A percentile compares a stretch with the other conserved stretches of the same genome.
Evolutionary conservation across 352 stramenopile genomes (phyloP).

Genomic region (Pythium folliculosum): DNA sequence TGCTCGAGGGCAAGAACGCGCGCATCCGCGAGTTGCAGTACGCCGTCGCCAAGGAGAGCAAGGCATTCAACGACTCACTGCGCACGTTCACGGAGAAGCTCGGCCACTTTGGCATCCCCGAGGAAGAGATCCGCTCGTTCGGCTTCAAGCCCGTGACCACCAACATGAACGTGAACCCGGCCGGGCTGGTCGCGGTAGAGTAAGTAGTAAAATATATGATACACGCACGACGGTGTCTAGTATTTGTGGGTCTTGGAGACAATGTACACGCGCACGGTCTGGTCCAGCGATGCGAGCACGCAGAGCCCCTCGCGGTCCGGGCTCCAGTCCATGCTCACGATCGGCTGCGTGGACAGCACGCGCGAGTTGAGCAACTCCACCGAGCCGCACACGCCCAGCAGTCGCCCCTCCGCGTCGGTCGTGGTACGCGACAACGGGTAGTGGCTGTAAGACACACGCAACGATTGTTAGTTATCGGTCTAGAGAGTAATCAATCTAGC

Average conservation of each 20-base stretch:
- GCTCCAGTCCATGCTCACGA: conserved; percentile 97
- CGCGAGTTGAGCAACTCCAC: conserved; percentile 96
- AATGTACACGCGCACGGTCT: conserved; percentile 95
- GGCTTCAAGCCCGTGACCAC: conserved; percentile 60
- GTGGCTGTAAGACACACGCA: conserved; percentile 41
- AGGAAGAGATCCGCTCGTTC: conserved; percentile 69
- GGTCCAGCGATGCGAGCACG: conserved; percentile 92
- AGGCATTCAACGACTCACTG: conserved; percentile 77
- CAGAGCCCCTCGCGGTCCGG: conserved; percentile 93
- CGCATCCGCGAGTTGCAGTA: conserved; percentile 68
- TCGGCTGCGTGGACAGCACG: conserved; percentile 95
- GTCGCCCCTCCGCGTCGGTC: conserved; percentile 84
- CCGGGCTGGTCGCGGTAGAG: conserved; percentile 70
- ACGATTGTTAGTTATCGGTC: conserved; percentile 8
- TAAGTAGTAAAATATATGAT: conserved; percentile 22
- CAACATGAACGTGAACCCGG: conserved; percentile 64
- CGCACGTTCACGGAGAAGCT: conserved; percentile 76
- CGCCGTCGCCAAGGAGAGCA: conserved; percentile 68
- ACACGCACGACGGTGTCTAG: conserved; percentile 33
- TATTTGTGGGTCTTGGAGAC: conserved; percentile 96
- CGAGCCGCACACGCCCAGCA: conserved; percentile 88
- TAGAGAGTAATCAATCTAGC: no score
- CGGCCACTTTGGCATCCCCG: conserved; percentile 61
- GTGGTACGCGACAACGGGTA: conserved; percentile 80
- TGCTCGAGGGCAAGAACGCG: conserved; percentile 66